Conservation (phyloP, 108 stramenopile genomes). For the Nitzschia sp. region DNA sequence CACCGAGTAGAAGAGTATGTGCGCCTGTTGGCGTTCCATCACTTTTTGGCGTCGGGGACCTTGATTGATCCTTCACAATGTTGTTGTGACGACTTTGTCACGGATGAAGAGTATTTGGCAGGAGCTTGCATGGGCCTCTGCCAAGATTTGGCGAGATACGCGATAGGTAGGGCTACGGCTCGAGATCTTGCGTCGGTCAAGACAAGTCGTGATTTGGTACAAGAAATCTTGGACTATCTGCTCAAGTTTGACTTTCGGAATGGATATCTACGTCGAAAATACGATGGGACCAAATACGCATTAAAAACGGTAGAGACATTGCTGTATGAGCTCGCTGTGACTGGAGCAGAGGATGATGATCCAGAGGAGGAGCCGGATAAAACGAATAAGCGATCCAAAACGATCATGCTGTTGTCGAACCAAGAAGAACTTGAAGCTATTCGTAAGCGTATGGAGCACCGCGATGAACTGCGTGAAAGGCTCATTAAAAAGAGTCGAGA, state of each 20-base stretch:
- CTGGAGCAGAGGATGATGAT: conserved; percentile 33
- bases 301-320: conserved; percentile 82
- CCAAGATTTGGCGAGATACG: conserved; percentile 71
- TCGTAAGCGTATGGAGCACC: conserved; percentile 68
- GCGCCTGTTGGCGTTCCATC: conserved; percentile 52
- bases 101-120: conserved; percentile 82
- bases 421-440: conserved; percentile 54
- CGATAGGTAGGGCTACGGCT: conserved; percentile 64
- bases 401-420: conserved; percentile 1
- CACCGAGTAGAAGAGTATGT: conserved; percentile 65
- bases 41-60: conserved; percentile 52
- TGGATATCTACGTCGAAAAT: conserved; percentile 86
- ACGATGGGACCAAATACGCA: conserved; percentile 85
- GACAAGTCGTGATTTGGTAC: conserved; percentile 53
- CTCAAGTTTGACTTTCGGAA: conserved; percentile 93
- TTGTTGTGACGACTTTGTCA: conserved; percentile 23
- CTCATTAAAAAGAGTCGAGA: conserved; percentile 91
- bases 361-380: conserved; percentile 19
- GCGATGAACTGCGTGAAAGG: conserved; percentile 80
- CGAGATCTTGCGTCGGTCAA: conserved; percentile 51
- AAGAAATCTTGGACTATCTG: conserved; percentile 59
- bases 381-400: conserved; percentile 19
- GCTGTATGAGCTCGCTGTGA: conserved; percentile 83
- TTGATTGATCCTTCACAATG: conserved; percentile 34
- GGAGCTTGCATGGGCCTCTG: conserved; percentile 75